Evolutionary conservation across 495 filamentous ascomycete species (phyloP), one percentile per base, ranked within the genome.

Genomic region (Tetracladium setigerum): DNA sequence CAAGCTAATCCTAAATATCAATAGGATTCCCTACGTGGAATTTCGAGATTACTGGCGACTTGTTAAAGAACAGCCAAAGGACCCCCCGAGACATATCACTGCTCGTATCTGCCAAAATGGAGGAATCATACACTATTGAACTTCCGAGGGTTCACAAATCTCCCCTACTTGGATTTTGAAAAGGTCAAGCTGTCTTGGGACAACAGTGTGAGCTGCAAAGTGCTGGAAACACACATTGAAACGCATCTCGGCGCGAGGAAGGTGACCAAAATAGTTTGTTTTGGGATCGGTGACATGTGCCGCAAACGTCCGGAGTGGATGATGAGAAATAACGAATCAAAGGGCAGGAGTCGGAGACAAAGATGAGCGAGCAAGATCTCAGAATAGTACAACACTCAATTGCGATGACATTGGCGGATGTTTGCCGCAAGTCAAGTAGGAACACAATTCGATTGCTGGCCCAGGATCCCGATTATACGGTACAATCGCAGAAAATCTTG

Each of bases 31-130:
- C 30, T 32, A 58, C 58, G 40, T 61, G 44, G 58, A 61, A 39
- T 63, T 57, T 58, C 61, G 61, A 43, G 41, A 43, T 19, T 43
- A 14, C 41, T 43, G 41, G 41, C 41, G 55, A 44, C 58, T 55
- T 58, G 61, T 58, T 60, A 56, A 46, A 46, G 54, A 40, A 50
- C 58, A 47, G 55, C 59, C 38, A 48, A 49, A 51, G 41, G 60
- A 53, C 45, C 55, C 52, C 39, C 57, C 48, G 57, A 63, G 56
- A 59, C 56, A 44, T 66, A 65, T 50, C 52, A 52, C 44, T 67
- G 62, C 59, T 58, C 65, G 44, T 67, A 65, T 52, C 57, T 67
- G 37, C 48, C 67, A 41, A 55, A 62, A 47, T 67, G 62, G 66
- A 60, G 34, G 24, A 69, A 67, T 48, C 59, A 52, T 53, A 57